phyloP scores from a whole-genome alignment of 2,329 filamentous ascomycete species.

The Didymella keratinophila region DNA sequence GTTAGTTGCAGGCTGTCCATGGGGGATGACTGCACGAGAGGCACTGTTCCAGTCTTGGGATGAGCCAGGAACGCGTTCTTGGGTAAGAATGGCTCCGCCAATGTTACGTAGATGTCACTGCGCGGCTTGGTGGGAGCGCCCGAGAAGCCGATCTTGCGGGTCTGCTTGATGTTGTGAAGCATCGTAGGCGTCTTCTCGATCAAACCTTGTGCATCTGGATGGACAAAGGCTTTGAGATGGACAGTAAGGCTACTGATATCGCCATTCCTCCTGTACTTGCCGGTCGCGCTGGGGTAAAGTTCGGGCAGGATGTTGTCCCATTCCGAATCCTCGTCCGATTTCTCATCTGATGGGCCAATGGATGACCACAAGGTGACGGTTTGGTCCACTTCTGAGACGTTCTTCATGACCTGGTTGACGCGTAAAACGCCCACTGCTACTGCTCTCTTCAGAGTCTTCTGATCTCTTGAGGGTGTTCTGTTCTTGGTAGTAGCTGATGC shows the following conservation, averaged over 20 bases:
- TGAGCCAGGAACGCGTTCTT: constrained; percentile 70
- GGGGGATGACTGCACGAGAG: constrained; percentile 69
- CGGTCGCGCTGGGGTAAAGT: constrained; percentile 71
- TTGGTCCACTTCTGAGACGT: constrained; percentile 75
- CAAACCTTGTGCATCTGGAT: constrained; percentile 78
- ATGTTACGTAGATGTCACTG: constrained; percentile 93
- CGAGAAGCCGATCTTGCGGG: constrained; percentile 90
- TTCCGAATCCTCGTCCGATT: constrained; percentile 63
- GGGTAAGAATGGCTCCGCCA: constrained; percentile 79
- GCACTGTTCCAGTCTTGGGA: constrained; percentile 81
- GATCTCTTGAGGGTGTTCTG: constrained; percentile 47
- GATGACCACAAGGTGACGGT: constrained; percentile 80
- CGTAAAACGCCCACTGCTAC: constrained; percentile 81
- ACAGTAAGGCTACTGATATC: constrained; percentile 80
- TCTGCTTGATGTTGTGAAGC: constrained; percentile 80
- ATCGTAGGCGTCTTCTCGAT: constrained; percentile 88
- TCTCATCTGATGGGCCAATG: constrained; percentile 48
- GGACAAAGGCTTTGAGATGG: constrained; percentile 78
- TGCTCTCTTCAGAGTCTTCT: constrained; percentile 68
- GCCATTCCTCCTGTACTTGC: constrained; percentile 75
- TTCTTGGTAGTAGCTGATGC: constrained; percentile 40
- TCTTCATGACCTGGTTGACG: constrained; percentile 76
- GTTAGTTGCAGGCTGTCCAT: constrained; percentile 85
- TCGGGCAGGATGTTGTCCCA: constrained; percentile 76
- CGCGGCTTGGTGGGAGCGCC: constrained; percentile 86